phyloP scores from a whole-genome alignment of 1,139 yeast genomes.

The Arxiozyma slooffiae region DNA sequence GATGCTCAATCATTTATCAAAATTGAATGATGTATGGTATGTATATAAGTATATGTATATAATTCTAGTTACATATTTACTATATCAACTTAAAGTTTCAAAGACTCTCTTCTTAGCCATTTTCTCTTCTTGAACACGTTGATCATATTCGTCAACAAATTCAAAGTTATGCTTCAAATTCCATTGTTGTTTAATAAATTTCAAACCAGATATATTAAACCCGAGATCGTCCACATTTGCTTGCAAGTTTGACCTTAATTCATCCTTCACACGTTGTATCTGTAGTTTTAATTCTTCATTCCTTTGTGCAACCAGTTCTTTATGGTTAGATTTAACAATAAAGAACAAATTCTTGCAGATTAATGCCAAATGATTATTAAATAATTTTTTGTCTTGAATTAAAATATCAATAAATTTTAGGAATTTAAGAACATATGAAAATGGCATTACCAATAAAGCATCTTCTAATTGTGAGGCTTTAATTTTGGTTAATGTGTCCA shows the following conservation, averaged over 20 bases:
- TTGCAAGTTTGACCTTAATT: constrained; percentile 46
- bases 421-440: constrained; percentile 66
- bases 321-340: constrained; percentile 60
- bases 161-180: constrained; percentile 60
- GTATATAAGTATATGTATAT: constrained; percentile 1
- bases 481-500: constrained; percentile 59
- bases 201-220: constrained; percentile 78
- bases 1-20: too few relatives aligned
- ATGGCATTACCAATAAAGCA: constrained; percentile 82
- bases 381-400: constrained; percentile 44
- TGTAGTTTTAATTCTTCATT: constrained; percentile 54
- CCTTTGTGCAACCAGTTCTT: constrained; percentile 59
- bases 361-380: constrained; percentile 44
- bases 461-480: constrained; percentile 84
- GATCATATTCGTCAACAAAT: constrained; percentile 63
- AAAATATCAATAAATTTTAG: constrained; percentile 67
- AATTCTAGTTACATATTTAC: not conserved
- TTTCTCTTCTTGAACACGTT: constrained; percentile 45
- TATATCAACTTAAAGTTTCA: constrained; percentile 29
- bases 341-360: constrained; percentile 71
- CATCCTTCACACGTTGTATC: constrained; percentile 47
- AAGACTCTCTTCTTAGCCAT: constrained; percentile 61
- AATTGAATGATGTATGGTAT: not conserved
- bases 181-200: constrained; percentile 71
- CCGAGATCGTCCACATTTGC: constrained; percentile 56